Base-by-base conservation (phyloP, 2,329 filamentous ascomycete species). In the Ascomycota sp. region DNA sequence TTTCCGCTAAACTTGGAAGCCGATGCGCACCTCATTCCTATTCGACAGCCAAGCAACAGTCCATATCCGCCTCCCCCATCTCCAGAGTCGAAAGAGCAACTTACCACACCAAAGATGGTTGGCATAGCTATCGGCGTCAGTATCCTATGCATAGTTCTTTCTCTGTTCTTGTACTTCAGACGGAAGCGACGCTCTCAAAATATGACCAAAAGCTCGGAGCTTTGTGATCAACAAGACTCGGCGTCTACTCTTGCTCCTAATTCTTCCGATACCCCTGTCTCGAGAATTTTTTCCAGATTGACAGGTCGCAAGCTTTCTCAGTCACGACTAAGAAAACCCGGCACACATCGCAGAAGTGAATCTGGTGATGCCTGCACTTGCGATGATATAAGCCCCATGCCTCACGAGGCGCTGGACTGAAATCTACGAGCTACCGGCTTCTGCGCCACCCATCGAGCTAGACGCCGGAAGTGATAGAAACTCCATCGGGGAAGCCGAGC, bases 341-440 rank as follows among this genome's bases (percentile, higher is more conserved):
- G 44, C 17, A 42, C 20, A 7, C 23, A 44, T 12, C 20, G 21
- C 7, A 20, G 4, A 4, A 17, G 15, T 17, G 15, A 17, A 17
- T 17, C 15, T 17, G 15, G 15, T 17, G 15, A 17, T 17, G 15
- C 15, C 4, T 17, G 15, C 15, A 17, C 15, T 4, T 17, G 13
- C n/a, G 25, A 26, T 22, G 37, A 43, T 9, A 27, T 40, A 29
- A 37, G 44, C 32, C 38, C 48, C 26, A 20, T 26, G 19, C 43
- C 50, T 26, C 36, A 38, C 13, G 40, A 56, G 42, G 44, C 53
- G 27, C 40, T 51, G 2, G 53, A 56, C 29, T 59, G 57, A 64
- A 35, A 55, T 65, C 3, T 65, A 63, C 33, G 64, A 69, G 38
- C 42, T 69, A 40, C 53, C 63, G 2, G 62, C 52, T 5, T 56